A percentile compares a stretch with the other conserved stretches of the same genome.
Conservation (phyloP, 2,329 filamentous ascomycete species). For the Hymenoscyphus salicellus region DNA sequence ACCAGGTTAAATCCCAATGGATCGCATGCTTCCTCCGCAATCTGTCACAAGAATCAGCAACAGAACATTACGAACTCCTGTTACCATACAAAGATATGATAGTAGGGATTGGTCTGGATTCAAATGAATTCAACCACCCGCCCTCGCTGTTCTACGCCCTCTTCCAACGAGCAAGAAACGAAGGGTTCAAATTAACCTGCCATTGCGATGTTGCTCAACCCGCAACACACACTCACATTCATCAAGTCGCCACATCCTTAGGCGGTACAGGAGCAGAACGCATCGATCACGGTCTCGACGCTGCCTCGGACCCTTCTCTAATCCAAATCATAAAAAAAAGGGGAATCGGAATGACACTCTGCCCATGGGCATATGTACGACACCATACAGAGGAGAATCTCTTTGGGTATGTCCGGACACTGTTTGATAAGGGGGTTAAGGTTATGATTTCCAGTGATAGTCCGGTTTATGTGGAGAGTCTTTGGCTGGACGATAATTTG, state of each 20-base stretch:
- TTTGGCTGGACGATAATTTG: slow-evolving; percentile 46
- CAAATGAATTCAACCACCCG: slow-evolving; percentile 52
- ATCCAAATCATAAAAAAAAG: slow-evolving; percentile 35
- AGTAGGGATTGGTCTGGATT: slow-evolving; percentile 62
- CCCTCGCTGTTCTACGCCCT: slow-evolving; percentile 57
- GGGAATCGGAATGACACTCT: slow-evolving; percentile 63
- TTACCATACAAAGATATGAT: slow-evolving; percentile 28
- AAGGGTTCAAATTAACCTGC: slow-evolving; percentile 42
- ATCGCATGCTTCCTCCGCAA: slow-evolving; percentile 71
- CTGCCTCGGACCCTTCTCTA: slow-evolving; percentile 54
- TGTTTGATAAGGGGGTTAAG: slow-evolving; percentile 41
- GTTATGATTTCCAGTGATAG: slow-evolving; percentile 44
- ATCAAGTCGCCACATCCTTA: slow-evolving; percentile 55
- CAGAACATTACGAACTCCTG: slow-evolving; percentile 40
- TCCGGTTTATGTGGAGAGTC: slow-evolving; percentile 46
- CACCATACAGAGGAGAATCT: slow-evolving; percentile 38
- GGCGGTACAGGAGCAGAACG: slow-evolving; percentile 57
- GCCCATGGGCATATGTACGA: slow-evolving; percentile 67
- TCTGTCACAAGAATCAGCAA: slow-evolving; percentile 55
- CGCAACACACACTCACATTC: slow-evolving; percentile 35
- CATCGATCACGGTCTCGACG: slow-evolving; percentile 68
- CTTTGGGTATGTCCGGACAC: slow-evolving; percentile 40
- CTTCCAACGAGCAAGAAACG: slow-evolving; percentile 50
- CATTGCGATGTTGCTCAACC: not conserved
- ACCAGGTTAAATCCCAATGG: slow-evolving; percentile 45